Percentiles rank a stretch among this genome's conserved stretches.
These are phyloP conservation scores for Apodospora peruviana DNA, from an alignment of 495 filamentous ascomycete genomes.

Conservation along the genomic window DNA sequence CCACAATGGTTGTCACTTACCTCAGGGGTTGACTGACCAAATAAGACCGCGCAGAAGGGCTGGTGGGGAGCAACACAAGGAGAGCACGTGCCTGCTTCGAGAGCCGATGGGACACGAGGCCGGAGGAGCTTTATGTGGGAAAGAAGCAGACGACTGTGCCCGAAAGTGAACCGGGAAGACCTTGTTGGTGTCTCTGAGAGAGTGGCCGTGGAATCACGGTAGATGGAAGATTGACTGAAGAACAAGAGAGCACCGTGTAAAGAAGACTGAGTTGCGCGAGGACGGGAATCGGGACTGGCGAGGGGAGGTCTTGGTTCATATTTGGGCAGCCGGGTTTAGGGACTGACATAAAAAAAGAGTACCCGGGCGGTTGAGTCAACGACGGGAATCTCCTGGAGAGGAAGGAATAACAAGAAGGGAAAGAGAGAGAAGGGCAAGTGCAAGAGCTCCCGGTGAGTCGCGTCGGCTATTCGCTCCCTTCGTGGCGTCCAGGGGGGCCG, in stretches of 20 bases:
- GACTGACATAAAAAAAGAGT: background rate
- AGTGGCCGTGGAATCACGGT: too few relatives aligned
- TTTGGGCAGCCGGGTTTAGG: background rate
- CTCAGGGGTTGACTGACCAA: background rate
- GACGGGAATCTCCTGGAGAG: background rate
- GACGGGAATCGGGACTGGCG: background rate
- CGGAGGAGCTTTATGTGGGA: background rate
- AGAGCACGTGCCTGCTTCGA: background rate
- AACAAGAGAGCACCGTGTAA: background rate
- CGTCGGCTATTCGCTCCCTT: too few relatives aligned
- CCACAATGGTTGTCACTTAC: background rate
- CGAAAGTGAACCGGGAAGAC: background rate
- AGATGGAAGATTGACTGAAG: background rate
- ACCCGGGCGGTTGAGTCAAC: background rate
- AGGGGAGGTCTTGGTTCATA: background rate
- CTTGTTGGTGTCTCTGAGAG: too few relatives aligned
- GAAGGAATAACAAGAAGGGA: background rate
- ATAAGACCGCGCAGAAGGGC: background rate
- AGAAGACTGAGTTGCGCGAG: background rate
- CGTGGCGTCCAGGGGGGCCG: background rate
- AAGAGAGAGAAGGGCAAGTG: background rate
- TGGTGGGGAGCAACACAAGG: background rate
- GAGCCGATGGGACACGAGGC: background rate
- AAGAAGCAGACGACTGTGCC: background rate
- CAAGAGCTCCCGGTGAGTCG: too few relatives aligned